Evolutionary conservation across 352 stramenopile genomes (phyloP), one percentile per base, ranked within the genome.

Genomic region (Phytophthora rubi): DNA sequence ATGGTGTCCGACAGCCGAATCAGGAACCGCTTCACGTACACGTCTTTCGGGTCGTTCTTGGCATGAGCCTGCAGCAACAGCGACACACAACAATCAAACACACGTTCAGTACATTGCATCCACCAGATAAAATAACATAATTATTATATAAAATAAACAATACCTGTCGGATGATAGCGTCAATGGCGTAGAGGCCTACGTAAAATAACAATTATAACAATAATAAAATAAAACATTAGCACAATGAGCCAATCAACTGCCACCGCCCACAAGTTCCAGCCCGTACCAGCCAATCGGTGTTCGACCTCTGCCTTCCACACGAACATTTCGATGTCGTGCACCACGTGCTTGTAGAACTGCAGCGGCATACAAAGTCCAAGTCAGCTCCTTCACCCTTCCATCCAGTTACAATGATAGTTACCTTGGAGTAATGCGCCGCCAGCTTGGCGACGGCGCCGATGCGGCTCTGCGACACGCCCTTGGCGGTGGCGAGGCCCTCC

Each of bases 341-440:
- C 88, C 48, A 96, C 88, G 58, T 90, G 86, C 66, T 96, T 96
- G 71, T 96, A 96, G 62, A 89, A 86, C 86, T 95, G 67, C 45
- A 51, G 45, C 42, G 13, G 15, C 54, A 79, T 59, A 71, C 42
- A 75, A 48, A 75, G 15, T 59, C 35, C 61, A 63, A 73, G 56
- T 73, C 53, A 77, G 39, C 8, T 13, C 39, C 35, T 48, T 39
- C 32, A 16, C 44, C 32, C 39, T 47, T 12, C 32, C 61, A 13
- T 53, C 23, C 23, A 26, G 23, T 3, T 26, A 26, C 2, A 26
- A 26, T 26, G 23, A 26, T 26, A 26, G 23, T 26, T 26, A 94
- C 86, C 85, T 94, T 94, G 59, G 81, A 71, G 58, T 88, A 90
- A 55, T 92, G 82, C 35, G 87, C 79, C 55, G 87, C 87, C 49